Base-by-base conservation (phyloP, 2,329 filamentous ascomycete species). In the Aureobasidium sp. region DNA sequence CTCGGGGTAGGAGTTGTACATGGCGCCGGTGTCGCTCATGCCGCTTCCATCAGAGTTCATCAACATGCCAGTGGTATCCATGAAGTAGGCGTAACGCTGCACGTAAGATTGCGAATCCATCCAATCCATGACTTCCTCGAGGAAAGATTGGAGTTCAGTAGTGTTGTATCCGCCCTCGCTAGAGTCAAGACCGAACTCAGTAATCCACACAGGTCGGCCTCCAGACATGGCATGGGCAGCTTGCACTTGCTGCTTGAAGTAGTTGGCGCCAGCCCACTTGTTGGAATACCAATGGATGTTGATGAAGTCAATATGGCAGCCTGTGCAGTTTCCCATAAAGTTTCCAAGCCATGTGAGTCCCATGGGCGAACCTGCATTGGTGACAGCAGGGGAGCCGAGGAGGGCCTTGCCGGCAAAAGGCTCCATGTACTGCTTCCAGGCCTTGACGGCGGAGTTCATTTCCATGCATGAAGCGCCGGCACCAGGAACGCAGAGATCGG, bases 231-330 rank as follows among this genome's bases (percentile, higher is more conserved):
- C 30, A 4, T 47, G 44, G 4, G 65, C 66, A 16, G 59, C 47
- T 42, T 67, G 29, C 27, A 69, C 63, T 81, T 83, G 85, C 69
- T 86, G 64, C 36, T 73, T 69, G 57, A 70, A 64, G 62, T 69
- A 70, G 32, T 39, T 61, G 0, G 68, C 69, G 32, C 70, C 71
- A 37, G 70, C 71, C 41, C 66, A 69, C 27, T 64, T 61, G 63
- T 69, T 67, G 44, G 49, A 62, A 74, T 87, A 87, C 83, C 84
- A 86, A 72, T 87, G 85, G 36, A 83, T 74, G 68, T 78, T 77
- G 73, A 83, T 82, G 70, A 85, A 86, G 72, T 86, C 82, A 63
- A 79, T 76, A 27, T 74, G 66, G 75, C 85, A 87, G 44, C 63
- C 69, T 41, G 74, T 69, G 72, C 84, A 87, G 7, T 78, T 78